Evolutionary conservation across 2,329 filamentous ascomycete genomes (phyloP).

Genomic region (Arachnomyces sp.): DNA sequence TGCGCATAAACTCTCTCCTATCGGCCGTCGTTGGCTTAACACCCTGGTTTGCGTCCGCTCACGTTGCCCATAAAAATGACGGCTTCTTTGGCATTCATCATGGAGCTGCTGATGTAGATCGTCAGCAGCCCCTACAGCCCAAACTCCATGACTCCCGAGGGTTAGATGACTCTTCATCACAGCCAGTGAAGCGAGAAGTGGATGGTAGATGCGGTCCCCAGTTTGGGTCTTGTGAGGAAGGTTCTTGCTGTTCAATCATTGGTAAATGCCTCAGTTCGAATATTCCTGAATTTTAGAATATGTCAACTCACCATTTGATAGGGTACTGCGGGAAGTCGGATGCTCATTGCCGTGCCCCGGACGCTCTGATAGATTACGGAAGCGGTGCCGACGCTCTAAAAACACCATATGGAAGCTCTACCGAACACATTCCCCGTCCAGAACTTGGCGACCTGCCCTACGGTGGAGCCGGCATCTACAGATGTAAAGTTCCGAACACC

Average conservation of each 20-base stretch:
- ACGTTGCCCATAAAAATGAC: too few relatives aligned
- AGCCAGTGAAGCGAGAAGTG: not conserved
- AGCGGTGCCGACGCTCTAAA: constrained; percentile 28
- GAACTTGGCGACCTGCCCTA: constrained; percentile 30
- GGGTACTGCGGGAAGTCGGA: constrained; percentile 32
- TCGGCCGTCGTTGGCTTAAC: too few relatives aligned
- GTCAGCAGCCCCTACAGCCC: not conserved
- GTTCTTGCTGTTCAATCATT: constrained; percentile 31
- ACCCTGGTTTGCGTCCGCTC: too few relatives aligned
- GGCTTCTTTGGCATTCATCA: not conserved
- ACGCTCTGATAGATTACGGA: constrained; percentile 33
- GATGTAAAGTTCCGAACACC: constrained; percentile 44
- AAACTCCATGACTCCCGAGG: not conserved
- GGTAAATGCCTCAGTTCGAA: constrained; percentile 20
- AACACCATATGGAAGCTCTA: constrained; percentile 27
- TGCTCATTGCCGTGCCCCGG: constrained; percentile 32
- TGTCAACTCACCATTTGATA: constrained; percentile 12
- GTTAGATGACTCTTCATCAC: not conserved
- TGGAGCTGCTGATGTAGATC: not conserved
- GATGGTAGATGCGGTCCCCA: constrained; percentile 28
- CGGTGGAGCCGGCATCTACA: constrained; percentile 26
- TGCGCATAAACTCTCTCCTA: too few relatives aligned
- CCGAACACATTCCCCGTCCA: constrained; percentile 26
- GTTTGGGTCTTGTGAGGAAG: constrained; percentile 25
- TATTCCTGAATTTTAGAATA: not conserved